Evolutionary conservation across 495 filamentous ascomycete genomes (phyloP), one percentile per base, ranked within the genome.

Genomic region (Hyaloscypha finlandica): DNA sequence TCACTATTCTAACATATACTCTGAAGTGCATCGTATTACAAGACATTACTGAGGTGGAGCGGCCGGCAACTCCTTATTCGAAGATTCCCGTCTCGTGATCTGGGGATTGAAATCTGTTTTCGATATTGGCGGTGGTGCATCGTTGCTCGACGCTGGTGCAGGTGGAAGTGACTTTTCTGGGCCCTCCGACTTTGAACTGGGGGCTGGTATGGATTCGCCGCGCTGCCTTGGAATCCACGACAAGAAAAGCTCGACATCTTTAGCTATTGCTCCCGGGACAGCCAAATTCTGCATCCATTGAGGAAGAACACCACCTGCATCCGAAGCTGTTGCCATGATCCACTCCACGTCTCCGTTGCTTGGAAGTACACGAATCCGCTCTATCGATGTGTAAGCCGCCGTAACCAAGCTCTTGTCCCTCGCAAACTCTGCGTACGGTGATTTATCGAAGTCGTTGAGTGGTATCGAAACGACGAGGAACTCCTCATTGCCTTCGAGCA

Each of bases 171-270:
- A 55, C 22, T 68, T 68, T 2, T 68, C 64, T 39, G 52, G 39
- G 29, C 29, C 14, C 22, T 33, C 61, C 0, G 53, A 56, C 45
- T 62, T 68, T 14, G 65, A 68, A 52, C 51, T 67, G 12, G 64
- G 53, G 8, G 56, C 58, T 9, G 65, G 62, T 30, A 45, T 53
- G 20, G 42, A 11, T 22, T 59, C 5, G 25, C 31, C 48, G 35
- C 80, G 74, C 77, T 83, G 73, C 63, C 68, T 77, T 56, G 74
- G 77, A 52, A 82, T 81, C 89, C 89, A 92, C 12, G 72, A 74
- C 59, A 92, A 71, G 72, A 92, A 92, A 64, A 89, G 75, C 6
- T 86, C 84, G 25, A 93, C 90, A 79, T 93, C 91, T 68, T 89
- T 89, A 33, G 86, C 85, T 63, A 94, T 84, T 48, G 85, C 83